Conservation (phyloP, 2,329 filamentous ascomycete genomes). For the Epichloe gansuensis region DNA sequence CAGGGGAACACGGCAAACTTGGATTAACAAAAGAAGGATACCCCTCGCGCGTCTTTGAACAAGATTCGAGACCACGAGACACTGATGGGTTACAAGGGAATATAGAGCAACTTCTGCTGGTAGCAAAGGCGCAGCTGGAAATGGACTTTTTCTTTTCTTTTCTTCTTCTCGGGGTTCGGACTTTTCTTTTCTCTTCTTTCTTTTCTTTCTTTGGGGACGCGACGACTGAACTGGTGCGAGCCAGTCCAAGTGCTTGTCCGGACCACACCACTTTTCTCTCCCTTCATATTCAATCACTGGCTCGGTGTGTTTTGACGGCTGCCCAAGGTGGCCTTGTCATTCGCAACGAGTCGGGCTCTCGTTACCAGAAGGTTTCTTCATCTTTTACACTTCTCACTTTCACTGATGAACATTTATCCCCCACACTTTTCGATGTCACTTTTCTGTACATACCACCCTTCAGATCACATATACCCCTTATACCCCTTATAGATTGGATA, state of each 20-base stretch:
- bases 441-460: too few species aligned
- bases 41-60: constrained; percentile 3
- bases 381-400: neutral
- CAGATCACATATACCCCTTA: too few species aligned
- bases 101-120: neutral
- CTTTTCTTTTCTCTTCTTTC: neutral
- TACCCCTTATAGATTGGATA: too few species aligned
- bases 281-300: neutral
- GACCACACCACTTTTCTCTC: neutral
- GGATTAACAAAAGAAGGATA: neutral
- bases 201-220: neutral
- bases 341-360: neutral
- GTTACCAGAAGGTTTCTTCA: neutral
- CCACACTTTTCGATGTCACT: too few species aligned
- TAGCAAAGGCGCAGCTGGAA: constrained; percentile 3
- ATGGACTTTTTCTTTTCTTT: neutral
- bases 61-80: neutral
- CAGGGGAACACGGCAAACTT: neutral
- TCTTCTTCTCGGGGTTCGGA: neutral
- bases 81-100: neutral
- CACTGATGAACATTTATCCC: too few species aligned
- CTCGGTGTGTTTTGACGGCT: neutral
- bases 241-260: neutral
- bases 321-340: neutral
- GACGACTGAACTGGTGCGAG: neutral